Percentiles rank a stretch among this genome's conserved stretches.
phyloP scores from a whole-genome alignment of 257 asterid species.

The Marsdenia floribunda region DNA sequence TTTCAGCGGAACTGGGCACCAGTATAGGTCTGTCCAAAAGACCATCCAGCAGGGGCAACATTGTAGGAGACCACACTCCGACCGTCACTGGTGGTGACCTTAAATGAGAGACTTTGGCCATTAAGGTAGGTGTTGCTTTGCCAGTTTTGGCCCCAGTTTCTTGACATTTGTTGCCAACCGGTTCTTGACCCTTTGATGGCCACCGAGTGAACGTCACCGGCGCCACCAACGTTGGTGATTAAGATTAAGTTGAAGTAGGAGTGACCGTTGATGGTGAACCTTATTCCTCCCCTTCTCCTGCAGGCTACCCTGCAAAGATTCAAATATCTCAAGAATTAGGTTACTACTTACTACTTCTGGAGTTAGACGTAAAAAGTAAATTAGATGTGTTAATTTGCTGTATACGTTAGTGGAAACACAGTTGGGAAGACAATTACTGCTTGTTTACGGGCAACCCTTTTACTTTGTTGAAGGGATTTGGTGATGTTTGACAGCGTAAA shows the following conservation, averaged over 20 bases:
- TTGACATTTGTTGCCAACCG: conserved; percentile 76
- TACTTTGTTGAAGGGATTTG: not conserved
- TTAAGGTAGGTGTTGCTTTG: conserved; percentile 67
- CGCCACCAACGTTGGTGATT: conserved; percentile 81
- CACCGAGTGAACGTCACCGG: conserved; percentile 77
- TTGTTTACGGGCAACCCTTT: not conserved
- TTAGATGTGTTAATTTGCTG: too few species aligned
- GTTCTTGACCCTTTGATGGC: conserved; percentile 74
- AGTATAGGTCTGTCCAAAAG: conserved; percentile 74
- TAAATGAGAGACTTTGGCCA: conserved; percentile 80
- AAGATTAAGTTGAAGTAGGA: conserved; percentile 80
- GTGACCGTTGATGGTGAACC: conserved; percentile 89
- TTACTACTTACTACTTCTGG: too few species aligned
- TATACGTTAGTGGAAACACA: too few species aligned
- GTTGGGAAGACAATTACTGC: too few species aligned
- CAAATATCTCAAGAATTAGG: not conserved
- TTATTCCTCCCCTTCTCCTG: conserved; percentile 70
- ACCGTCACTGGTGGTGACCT: conserved; percentile 79
- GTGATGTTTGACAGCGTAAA: not conserved
- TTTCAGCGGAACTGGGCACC: conserved; percentile 67
- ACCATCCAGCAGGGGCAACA: conserved; percentile 70
- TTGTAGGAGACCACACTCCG: conserved; percentile 57
- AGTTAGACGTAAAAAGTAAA: too few species aligned
- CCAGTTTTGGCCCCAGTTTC: conserved; percentile 97
- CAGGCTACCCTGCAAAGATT: conserved; percentile 60